Percentiles rank a stretch among this genome's conserved stretches.
Conservation (phyloP, 768 basidiomycete species). For the Lactifluus rugatus region DNA sequence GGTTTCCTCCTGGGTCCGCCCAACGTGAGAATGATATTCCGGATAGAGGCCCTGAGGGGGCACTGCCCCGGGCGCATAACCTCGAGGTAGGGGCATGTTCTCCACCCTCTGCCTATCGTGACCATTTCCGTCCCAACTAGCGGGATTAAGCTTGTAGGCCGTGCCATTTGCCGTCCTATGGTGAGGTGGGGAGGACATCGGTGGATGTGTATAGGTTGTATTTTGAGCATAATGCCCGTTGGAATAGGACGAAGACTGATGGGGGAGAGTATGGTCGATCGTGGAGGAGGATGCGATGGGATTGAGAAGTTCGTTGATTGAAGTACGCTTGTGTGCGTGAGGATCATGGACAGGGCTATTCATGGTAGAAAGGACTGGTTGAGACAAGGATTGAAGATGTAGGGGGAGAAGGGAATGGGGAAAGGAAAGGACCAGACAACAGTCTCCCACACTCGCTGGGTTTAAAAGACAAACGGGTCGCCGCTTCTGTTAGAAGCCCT, state of each 20-base stretch:
- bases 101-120: constrained; percentile 24
- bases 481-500: neutral
- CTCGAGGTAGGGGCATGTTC: constrained; percentile 11
- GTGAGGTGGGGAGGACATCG: constrained; percentile 14
- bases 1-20: constrained; percentile 18
- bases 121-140: constrained; percentile 44
- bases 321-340: constrained; percentile 36
- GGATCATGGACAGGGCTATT: constrained; percentile 36
- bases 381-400: neutral
- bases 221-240: constrained; percentile 9
- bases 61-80: constrained; percentile 1
- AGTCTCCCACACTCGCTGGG: constrained; percentile 5
- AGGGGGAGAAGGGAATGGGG: neutral
- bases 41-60: constrained; percentile 22
- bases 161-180: constrained; percentile 6
- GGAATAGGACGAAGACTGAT: constrained; percentile 6
- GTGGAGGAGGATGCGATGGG: constrained; percentile 33
- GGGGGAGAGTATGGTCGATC: constrained; percentile 23
- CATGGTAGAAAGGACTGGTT: constrained; percentile 17
- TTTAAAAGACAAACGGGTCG: neutral
- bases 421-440: too few relatives aligned
- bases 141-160: constrained; percentile 50
- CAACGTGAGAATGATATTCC: constrained; percentile 19
- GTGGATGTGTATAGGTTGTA: constrained; percentile 18
- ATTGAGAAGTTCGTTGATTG: constrained; percentile 42